A percentile compares a stretch with the other conserved stretches of the same genome.
These are phyloP conservation scores for Suillus placidus DNA, from an alignment of 768 basidiomycete species.

Conservation along the genomic window DNA sequence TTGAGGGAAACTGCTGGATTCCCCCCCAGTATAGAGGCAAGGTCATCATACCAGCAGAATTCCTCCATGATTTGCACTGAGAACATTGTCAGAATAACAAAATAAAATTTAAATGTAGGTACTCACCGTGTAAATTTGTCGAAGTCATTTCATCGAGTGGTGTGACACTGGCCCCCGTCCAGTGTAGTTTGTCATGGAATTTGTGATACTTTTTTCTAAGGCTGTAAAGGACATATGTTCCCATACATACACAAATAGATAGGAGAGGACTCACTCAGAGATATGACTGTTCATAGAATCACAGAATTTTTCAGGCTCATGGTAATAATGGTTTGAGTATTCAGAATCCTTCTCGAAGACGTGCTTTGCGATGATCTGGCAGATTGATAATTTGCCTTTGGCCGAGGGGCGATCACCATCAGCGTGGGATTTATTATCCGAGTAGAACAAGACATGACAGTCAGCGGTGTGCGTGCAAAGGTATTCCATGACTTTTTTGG, in stretches of 20 bases:
- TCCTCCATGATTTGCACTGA: not conserved
- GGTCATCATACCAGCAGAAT: slow-evolving; percentile 6
- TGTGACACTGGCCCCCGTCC: not conserved
- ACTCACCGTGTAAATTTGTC: not conserved
- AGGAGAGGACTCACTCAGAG: not conserved
- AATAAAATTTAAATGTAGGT: too few species aligned
- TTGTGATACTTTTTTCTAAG: not conserved
- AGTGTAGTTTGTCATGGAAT: not conserved
- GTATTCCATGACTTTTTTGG: too few species aligned
- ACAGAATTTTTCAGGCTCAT: not conserved
- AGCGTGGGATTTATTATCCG: not conserved
- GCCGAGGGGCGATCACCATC: not conserved
- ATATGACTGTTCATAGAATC: slow-evolving; percentile 1
- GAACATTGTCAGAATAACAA: too few species aligned
- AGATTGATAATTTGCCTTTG: not conserved
- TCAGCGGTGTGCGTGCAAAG: too few species aligned
- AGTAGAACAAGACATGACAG: not conserved
- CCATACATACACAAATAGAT: not conserved
- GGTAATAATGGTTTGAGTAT: not conserved
- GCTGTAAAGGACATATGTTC: not conserved
- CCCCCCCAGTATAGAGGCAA: not conserved
- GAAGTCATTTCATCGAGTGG: not conserved
- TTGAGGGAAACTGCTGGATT: slow-evolving; percentile 4
- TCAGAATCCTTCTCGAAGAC: not conserved
- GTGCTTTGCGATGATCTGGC: not conserved